phyloP scores from a whole-genome alignment of 1,139 yeast species.

The Saccharomyces hybrid region DNA sequence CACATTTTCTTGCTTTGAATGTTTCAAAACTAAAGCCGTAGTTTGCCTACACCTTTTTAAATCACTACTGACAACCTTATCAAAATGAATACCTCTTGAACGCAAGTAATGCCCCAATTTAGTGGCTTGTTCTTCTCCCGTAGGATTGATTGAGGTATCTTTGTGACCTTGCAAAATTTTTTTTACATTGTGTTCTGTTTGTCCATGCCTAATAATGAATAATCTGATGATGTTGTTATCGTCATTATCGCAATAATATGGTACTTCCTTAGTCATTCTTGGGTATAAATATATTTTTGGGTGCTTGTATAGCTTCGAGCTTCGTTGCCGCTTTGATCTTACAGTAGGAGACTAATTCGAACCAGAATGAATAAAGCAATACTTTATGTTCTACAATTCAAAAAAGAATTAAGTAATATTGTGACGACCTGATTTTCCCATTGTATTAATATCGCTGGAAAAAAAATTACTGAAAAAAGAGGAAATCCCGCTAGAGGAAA shows the following conservation, averaged over 20 bases:
- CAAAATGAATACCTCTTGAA: slow-evolving; percentile 32
- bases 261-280: slow-evolving; percentile 16
- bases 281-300: neutral
- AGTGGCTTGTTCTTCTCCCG: slow-evolving; percentile 51
- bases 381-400: neutral
- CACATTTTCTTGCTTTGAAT: slow-evolving; percentile 9
- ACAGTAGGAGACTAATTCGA: neutral
- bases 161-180: slow-evolving; percentile 70
- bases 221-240: slow-evolving; percentile 42
- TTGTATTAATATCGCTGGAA: neutral
- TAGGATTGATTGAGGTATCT: slow-evolving; percentile 49
- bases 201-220: slow-evolving; percentile 71
- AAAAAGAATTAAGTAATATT: neutral
- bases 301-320: neutral
- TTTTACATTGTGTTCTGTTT: slow-evolving; percentile 59
- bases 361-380: neutral
- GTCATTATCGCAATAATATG: slow-evolving; percentile 20
- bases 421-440: neutral
- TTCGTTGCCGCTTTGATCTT: neutral
- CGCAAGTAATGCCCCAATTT: slow-evolving; percentile 37
- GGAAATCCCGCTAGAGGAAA: neutral
- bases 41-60: slow-evolving; percentile 55
- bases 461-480: neutral
- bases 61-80: slow-evolving; percentile 52
- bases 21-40: slow-evolving; percentile 33